phyloP scores from a whole-genome alignment of 805 yeast genomes.

The Barnettozyma californica region DNA sequence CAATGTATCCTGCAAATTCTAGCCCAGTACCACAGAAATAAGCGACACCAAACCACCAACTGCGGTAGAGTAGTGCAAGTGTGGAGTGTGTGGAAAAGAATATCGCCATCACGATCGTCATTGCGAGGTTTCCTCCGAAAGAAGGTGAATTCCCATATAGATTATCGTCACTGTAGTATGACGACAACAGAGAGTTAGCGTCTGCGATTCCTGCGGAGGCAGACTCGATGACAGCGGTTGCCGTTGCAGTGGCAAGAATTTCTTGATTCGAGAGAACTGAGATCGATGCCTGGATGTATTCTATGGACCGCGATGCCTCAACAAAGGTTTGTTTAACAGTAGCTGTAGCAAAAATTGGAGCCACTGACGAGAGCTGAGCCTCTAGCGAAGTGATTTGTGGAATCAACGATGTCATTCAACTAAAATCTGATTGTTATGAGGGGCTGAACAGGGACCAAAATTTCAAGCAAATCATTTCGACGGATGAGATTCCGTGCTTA shows the following conservation, averaged over 20 bases:
- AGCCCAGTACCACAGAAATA: constrained; percentile 50
- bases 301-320: constrained; percentile 15
- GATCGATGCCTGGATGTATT: constrained; percentile 18
- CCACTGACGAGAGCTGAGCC: constrained; percentile 11
- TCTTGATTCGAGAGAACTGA: constrained; percentile 12
- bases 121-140: constrained; percentile 51
- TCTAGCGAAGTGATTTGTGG: constrained; percentile 14
- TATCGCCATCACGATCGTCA: constrained; percentile 49
- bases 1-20: constrained; percentile 66
- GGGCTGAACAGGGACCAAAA: too few species aligned
- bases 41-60: constrained; percentile 62
- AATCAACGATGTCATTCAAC: not conserved
- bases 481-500: too few species aligned
- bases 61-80: constrained; percentile 41
- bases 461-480: too few species aligned
- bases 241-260: constrained; percentile 13
- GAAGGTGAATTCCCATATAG: constrained; percentile 44
- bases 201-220: constrained; percentile 10
- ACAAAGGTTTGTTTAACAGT: constrained; percentile 9
- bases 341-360: constrained; percentile 16
- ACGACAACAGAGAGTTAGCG: constrained; percentile 6
- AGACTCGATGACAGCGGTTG: constrained; percentile 3
- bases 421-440: too few species aligned
- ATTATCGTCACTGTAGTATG: constrained; percentile 9
- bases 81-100: constrained; percentile 37